A percentile compares a stretch with the other conserved stretches of the same genome.
These are phyloP conservation scores for Penicillium antarcticum DNA, from an alignment of 495 filamentous ascomycete genomes.

Conservation along the genomic window DNA sequence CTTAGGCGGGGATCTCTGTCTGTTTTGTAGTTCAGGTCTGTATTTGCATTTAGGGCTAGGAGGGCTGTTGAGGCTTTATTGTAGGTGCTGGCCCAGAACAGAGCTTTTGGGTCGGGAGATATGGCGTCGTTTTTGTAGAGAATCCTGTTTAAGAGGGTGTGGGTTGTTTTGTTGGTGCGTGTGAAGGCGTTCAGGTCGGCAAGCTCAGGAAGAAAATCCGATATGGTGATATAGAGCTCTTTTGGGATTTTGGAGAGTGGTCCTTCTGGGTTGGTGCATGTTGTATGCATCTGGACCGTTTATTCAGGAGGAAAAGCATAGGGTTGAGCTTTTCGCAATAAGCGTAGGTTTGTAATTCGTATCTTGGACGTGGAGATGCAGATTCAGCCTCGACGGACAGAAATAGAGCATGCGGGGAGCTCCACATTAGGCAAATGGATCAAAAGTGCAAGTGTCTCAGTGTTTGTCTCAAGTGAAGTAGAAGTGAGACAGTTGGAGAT, in stretches of 20 bases:
- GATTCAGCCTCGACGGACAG: not conserved
- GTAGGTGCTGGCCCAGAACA: conserved; percentile 17
- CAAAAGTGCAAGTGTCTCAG: not conserved
- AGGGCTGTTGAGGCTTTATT: conserved; percentile 7
- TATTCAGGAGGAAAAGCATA: not conserved
- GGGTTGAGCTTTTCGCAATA: not conserved
- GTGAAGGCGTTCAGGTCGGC: conserved; percentile 17
- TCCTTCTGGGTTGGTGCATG: not conserved
- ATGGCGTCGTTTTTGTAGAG: conserved; percentile 16
- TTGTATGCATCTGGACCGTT: not conserved
- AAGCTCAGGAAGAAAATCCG: conserved; percentile 1
- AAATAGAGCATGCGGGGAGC: too few relatives aligned
- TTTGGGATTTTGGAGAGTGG: conserved; percentile 7
- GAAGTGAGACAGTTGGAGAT: not conserved
- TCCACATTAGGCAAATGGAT: not conserved
- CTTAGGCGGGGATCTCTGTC: conserved; percentile 9
- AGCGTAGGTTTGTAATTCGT: not conserved
- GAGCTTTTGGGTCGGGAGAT: not conserved
- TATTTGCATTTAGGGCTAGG: conserved; percentile 11
- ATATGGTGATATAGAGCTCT: conserved; percentile 16
- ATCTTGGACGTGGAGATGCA: not conserved
- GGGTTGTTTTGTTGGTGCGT: conserved; percentile 3
- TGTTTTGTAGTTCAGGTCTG: conserved; percentile 8
- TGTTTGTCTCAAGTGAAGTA: not conserved
- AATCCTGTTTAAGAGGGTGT: conserved; percentile 11